Base-by-base conservation (phyloP, 129 eudicot genomes). In the Artemisia argyi region DNA sequence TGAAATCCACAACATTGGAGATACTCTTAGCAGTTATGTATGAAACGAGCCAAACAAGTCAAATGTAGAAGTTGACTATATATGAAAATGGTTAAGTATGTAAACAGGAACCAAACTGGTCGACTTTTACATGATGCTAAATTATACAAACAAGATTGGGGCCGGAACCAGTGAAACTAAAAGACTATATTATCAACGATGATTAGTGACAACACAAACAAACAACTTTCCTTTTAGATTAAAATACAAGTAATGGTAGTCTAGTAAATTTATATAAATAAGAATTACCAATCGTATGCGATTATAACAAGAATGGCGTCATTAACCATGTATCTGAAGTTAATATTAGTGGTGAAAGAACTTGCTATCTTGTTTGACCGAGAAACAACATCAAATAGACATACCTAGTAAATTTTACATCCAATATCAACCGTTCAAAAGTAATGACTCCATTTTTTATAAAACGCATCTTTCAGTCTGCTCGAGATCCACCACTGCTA, bases 401-500 rank as follows among this genome's bases (percentile, higher is more conserved):
- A 52, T 12, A 13, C 6, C 69, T 12, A 32, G 14, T 73, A 30
- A 24, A 47, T 48, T 49, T 73, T 48, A 73, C 69, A 73, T 72
- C 69, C 61, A 67, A 66, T 13, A 68, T 77, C 30, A 69, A 68
- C 62, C 18, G 24, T 76, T 76, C 30, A 18, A 50, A 77, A 49
- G 69, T 68, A 76, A 48, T 30, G 11, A 68, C 49, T 30, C 44
- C 56, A 28, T n/a, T 65, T 54, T 74, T 11, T 1, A 65, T 19
- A 76, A 48, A 35, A 35, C 17, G 26, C n/a, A 68, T 66, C 66
- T 61, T 65, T 81, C 76, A 85, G 65, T 85, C 85, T 49, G 77
- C 84, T 30, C 87, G 81, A 10, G 87, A 86, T 70, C 68, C 74
- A 11, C 83, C 76, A 76, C 86, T 78, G 72, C 81, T 68, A 62